phyloP scores from a whole-genome alignment of 2,329 filamentous ascomycete genomes.

The Leptographium wingfieldii region DNA sequence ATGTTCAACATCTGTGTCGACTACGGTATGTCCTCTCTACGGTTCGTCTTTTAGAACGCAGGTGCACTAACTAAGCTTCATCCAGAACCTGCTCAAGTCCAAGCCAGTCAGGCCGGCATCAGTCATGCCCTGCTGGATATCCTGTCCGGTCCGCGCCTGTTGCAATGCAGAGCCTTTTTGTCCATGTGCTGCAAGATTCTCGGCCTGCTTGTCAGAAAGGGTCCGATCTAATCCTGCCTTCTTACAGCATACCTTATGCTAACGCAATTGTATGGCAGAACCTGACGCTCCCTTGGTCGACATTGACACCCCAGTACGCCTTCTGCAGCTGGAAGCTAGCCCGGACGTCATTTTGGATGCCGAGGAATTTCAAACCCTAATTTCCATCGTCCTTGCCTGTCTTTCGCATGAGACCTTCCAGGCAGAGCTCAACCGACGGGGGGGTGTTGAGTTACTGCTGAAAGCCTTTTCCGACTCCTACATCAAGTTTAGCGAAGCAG shows the following conservation, averaged over 20 bases:
- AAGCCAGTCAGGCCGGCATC: constrained; percentile 39
- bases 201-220: constrained; percentile 37
- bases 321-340: constrained; percentile 36
- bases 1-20: constrained; percentile 52
- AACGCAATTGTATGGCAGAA: constrained; percentile 18
- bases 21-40: constrained; percentile 32
- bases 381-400: constrained; percentile 41
- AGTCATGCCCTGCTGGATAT: constrained; percentile 36
- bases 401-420: constrained; percentile 42
- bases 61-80: neutral
- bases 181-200: constrained; percentile 45
- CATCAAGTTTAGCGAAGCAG: constrained; percentile 24
- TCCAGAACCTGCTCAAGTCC: constrained; percentile 42
- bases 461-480: constrained; percentile 35
- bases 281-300: constrained; percentile 31
- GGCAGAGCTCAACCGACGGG: constrained; percentile 27
- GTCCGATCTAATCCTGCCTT: constrained; percentile 17
- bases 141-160: constrained; percentile 31
- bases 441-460: constrained; percentile 31
- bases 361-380: constrained; percentile 41
- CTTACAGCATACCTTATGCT: neutral
- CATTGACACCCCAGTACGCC: constrained; percentile 31
- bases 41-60: neutral
- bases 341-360: constrained; percentile 29
- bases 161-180: constrained; percentile 29